Base-by-base conservation (phyloP, 306 rosid genomes). In the Gleditsia sinensis region DNA sequence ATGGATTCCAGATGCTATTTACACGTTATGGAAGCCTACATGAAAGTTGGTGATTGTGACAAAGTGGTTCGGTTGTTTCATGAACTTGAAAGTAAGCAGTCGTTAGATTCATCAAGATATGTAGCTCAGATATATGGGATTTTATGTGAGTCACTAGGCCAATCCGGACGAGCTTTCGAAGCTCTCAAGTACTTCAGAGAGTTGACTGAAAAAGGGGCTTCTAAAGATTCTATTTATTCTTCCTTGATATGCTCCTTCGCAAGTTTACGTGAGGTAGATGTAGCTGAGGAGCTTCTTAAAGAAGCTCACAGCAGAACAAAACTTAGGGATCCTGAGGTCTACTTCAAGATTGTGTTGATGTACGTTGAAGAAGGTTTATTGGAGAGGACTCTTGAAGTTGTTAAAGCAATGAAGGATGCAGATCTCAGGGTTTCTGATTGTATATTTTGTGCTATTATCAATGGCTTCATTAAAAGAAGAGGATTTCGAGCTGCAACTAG, bases 361-460 rank as follows among this genome's bases (percentile, higher is more conserved):
- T 85, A 91, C 60, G 78, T 91, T 53, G 89, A 87, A 60, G 86
- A 78, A 66, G 88, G 89, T 28, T 79, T 81, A 17, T 16, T 85
- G 67, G 89, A 89, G 79, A 84, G 81, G 82, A 87, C 91, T 33
- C 77, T 87, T 64, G 89, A 82, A 46, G 77, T 87, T 51, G 82
- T 83, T 3, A 40, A 82, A 78, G 82, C 60, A 7, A 91, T 85
- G 89, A 86, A 77, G 34, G 81, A 72, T n/a, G 83, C 80, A 11
- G 79, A 69, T 55, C 56, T 86, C n/a, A 81, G 71, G 71, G 92
- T 87, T 33, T 69, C 91, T 0, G 94, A 91, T 71, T 81, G 87
- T 39, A 69, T 91, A 39, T 63, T 86, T 64, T 91, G 91, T 40
- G 85, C 94, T 75, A 80, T 89, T 61, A 72, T 91, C 53, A 91